Conservation (phyloP, 305 asterid species). For the Fraxinus baroniana region DNA sequence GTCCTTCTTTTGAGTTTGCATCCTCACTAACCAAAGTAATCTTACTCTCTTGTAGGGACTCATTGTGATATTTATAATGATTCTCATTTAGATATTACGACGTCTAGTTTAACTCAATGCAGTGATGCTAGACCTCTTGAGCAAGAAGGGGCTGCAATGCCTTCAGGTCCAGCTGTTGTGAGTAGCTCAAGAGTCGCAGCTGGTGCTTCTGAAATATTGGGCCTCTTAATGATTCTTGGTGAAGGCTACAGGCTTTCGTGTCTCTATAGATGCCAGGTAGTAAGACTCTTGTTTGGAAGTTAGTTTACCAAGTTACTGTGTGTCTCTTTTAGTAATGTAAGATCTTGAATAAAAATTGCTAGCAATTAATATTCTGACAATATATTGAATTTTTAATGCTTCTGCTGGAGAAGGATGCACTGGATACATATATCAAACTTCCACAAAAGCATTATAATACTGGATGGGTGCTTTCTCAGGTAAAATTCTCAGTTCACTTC, state of each 20-base stretch:
- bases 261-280: slow-evolving; percentile 82
- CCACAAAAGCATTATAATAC: slow-evolving; percentile 90
- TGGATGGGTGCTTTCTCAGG: slow-evolving; percentile 99
- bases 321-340: not conserved
- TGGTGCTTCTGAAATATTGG: slow-evolving; percentile 73
- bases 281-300: not conserved
- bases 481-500: slow-evolving; percentile 24
- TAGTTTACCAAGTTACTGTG: not conserved
- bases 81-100: slow-evolving; percentile 49
- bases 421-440: slow-evolving; percentile 65
- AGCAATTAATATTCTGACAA: slow-evolving; percentile 12
- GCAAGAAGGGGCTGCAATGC: slow-evolving; percentile 51
- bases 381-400: slow-evolving; percentile 9
- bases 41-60: slow-evolving; percentile 44
- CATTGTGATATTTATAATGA: slow-evolving; percentile 68
- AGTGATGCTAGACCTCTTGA: slow-evolving; percentile 58
- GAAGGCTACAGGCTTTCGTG: slow-evolving; percentile 89
- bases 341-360: slow-evolving; percentile 17
- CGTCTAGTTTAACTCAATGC: slow-evolving; percentile 51
- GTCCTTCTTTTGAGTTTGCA: slow-evolving; percentile 14
- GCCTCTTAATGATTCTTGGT: slow-evolving; percentile 77
- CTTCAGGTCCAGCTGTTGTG: slow-evolving; percentile 44
- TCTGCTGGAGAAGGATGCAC: slow-evolving; percentile 71
- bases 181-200: slow-evolving; percentile 50
- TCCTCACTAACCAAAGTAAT: slow-evolving; percentile 9